A percentile compares a stretch with the other conserved stretches of the same genome.
These are phyloP conservation scores for Saturnispora besseyi DNA, from an alignment of 805 yeast species.

Conservation along the genomic window DNA sequence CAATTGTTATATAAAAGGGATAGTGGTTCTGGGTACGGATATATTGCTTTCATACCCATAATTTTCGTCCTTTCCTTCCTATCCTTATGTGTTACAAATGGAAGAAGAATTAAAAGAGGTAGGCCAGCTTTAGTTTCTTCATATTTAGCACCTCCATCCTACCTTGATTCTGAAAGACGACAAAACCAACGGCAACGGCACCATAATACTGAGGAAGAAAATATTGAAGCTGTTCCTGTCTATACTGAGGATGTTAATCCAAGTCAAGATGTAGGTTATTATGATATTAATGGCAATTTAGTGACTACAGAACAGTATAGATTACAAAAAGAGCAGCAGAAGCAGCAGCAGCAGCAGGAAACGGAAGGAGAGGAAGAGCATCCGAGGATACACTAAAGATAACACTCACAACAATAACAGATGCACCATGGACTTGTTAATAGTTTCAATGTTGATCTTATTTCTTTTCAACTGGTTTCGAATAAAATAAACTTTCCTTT, in stretches of 20 bases:
- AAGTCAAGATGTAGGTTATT: constrained; percentile 64
- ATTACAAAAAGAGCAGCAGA: neutral
- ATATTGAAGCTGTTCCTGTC: constrained; percentile 41
- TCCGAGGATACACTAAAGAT: neutral
- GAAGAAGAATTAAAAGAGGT: constrained; percentile 42
- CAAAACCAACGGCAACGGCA: neutral
- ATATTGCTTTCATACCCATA: constrained; percentile 38
- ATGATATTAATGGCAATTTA: constrained; percentile 53
- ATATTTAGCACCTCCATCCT: constrained; percentile 54
- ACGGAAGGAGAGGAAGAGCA: neutral
- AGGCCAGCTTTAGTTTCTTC: constrained; percentile 57
- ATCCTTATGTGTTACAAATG: constrained; percentile 38
- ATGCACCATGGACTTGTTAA: no score
- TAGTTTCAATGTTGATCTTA: no score
- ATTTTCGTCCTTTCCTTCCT: constrained; percentile 37
- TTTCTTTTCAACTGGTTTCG: no score
- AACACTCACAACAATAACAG: no score
- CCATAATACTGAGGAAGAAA: constrained; percentile 28
- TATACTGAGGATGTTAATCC: constrained; percentile 63
- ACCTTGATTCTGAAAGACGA: constrained; percentile 39
- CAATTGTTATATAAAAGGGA: neutral
- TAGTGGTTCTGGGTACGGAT: neutral
- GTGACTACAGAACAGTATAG: constrained; percentile 17
- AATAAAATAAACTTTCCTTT: no score
- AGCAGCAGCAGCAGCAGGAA: neutral